These are phyloP conservation scores for Neurospora sp. DNA, from an alignment of 495 filamentous ascomycete species.

Conservation along the genomic window DNA sequence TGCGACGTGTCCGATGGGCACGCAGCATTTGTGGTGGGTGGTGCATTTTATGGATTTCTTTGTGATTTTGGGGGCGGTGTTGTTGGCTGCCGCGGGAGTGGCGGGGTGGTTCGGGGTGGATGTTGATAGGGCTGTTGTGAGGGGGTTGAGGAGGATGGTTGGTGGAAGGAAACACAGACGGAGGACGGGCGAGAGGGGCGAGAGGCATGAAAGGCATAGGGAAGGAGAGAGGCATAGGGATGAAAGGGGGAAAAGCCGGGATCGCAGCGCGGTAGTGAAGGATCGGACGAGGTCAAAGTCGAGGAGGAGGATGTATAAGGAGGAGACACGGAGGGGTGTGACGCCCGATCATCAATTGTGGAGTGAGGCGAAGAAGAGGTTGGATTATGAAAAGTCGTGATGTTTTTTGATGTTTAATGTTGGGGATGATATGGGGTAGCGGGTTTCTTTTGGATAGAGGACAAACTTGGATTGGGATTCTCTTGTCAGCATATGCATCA, in stretches of 20 bases:
- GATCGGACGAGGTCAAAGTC: background rate
- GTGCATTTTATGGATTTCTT: slow-evolving; percentile 65
- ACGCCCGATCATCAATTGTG: background rate
- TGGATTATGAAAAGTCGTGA: background rate
- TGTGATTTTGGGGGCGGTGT: slow-evolving; percentile 28
- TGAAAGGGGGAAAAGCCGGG: background rate
- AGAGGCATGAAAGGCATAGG: background rate
- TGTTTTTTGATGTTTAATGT: background rate
- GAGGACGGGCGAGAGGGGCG: background rate
- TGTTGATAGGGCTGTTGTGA: slow-evolving; percentile 11
- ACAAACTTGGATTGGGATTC: background rate
- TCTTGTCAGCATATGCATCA: background rate
- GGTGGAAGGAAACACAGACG: background rate
- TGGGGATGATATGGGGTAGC: background rate
- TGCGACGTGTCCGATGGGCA: slow-evolving; percentile 62
- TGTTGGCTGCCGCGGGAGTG: slow-evolving; percentile 16
- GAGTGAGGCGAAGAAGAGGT: background rate
- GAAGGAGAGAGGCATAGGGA: background rate
- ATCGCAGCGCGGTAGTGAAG: background rate
- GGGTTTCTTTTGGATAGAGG: background rate
- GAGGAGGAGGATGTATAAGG: background rate
- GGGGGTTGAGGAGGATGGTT: background rate
- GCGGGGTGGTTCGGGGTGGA: slow-evolving; percentile 12
- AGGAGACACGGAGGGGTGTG: background rate
- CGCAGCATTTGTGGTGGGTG: slow-evolving; percentile 91